Base-by-base conservation (phyloP, 1,284 basidiomycete genomes). In the Apiotrichum siamense region DNA sequence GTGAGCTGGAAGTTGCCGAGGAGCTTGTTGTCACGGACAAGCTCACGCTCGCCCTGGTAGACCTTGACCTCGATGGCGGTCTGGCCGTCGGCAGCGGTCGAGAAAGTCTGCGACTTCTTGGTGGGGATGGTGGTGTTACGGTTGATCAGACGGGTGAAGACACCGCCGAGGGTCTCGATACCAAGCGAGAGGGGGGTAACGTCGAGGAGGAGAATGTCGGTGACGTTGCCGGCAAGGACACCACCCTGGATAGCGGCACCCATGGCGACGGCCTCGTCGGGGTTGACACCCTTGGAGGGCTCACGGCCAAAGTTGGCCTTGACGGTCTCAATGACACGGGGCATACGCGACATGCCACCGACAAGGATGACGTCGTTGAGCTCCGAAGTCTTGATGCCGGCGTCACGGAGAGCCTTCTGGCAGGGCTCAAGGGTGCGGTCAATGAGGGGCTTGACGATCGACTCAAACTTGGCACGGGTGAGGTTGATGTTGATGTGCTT, bases 61-160 rank as follows among this genome's bases (percentile, higher is more conserved):
- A 97, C 89, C 83, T 96, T 94, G 76, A 97, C 90, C 75, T 94
- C 89, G 58, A 97, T 94, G 33, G 91, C 90, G 31, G 86, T 94
- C 78, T 94, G 96, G 58, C 90, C 85, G 63, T 96, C 90, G 54
- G 90, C 94, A 42, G 94, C 94, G 21, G 96, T 98, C 20, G 94
- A 97, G 82, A 97, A 98, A 50, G 87, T 87, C 75, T 97, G 93
- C 4, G 89, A 92, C 83, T 98, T 97, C 83, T 97, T 98, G 69
- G 93, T 97, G 20, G 94, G 94, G 77, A 97, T 97, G 57, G 94
- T 97, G 18, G 94, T 98, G 80, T 98, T 98, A 58, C 94, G 87
- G 74, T 83, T 86, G 77, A 93, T 92, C 46, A 91, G 81, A 56
- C 79, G 76, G 58, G 94, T 97, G 88, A 97, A 97, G 76, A 98